These are phyloP conservation scores for Podaxis sp. DNA, from an alignment of 768 basidiomycete genomes.

Conservation along the genomic window DNA sequence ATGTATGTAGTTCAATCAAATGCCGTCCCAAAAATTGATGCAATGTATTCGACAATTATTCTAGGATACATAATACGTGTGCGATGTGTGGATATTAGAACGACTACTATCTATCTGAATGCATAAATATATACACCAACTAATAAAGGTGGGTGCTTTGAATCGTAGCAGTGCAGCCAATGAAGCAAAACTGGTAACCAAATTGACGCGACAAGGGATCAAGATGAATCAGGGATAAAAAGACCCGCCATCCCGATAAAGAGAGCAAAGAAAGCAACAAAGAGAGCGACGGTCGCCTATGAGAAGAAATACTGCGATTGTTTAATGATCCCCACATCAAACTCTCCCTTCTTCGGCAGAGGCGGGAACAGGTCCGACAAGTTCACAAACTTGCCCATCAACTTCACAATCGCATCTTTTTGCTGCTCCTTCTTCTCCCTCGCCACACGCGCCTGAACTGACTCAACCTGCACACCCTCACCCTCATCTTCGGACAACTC, in stretches of 20 bases:
- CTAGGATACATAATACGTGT: background rate
- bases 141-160: background rate
- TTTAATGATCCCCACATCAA: slow-evolving; percentile 80
- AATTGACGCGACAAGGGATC: background rate
- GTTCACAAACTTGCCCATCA: slow-evolving; percentile 64
- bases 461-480: slow-evolving; percentile 10
- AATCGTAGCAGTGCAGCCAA: background rate
- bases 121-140: background rate
- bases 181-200: background rate
- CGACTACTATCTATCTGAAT: background rate
- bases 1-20: no score
- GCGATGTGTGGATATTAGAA: background rate
- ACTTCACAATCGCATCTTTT: slow-evolving; percentile 8
- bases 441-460: background rate
- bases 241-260: no score
- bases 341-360: slow-evolving; percentile 78
- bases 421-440: slow-evolving; percentile 11
- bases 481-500: slow-evolving; percentile 12
- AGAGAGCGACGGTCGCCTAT: slow-evolving; percentile 29
- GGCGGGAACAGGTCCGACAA: slow-evolving; percentile 75
- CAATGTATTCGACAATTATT: background rate
- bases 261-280: background rate
- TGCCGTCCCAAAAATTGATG: no score
- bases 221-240: background rate
- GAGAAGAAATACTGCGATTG: slow-evolving; percentile 93